Evolutionary conservation across 1,284 basidiomycete genomes (phyloP), one percentile per base, ranked within the genome.

Genomic region (Rhodotorula sp.): DNA sequence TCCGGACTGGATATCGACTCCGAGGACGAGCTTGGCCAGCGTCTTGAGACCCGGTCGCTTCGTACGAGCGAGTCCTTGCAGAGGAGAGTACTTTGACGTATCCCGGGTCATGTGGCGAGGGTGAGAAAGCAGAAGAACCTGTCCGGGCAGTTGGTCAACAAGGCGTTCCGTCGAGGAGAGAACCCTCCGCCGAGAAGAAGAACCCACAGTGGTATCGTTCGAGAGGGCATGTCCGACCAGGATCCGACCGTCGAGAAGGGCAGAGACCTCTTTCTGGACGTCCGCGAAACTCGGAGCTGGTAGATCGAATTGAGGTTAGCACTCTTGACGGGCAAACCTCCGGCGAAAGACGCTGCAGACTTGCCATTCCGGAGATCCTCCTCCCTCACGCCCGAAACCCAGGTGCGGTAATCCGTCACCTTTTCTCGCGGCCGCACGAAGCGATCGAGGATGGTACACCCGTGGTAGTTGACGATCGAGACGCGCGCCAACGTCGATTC

Each of bases 161-260:
- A 21, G 21, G 52, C 14, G 2, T 54, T 21, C 50, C 21, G 59
- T 15, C 5, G 16, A 18, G 23, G 38, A 64, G 47, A 16, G 31
- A 49, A 18, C 1, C 19, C 34, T 43, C 15, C 43, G 5, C 43
- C 0, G 50, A 34, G 5, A 59, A 28, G 52, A 21, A 58, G 7
- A 12, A 75, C 84, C 60, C 69, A 89, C 92, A 83, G 92, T 90
- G 31, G 97, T 84, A 82, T 99, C 95, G 77, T 99, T 95, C 77
- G 90, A 86, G 12, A 99, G 85, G 0, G 95, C 95, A 80, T 99
- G 95, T 1, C 95, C 97, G 10, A 99, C 86, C n/a, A 99, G 81
- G 50, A 97, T 87, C 60, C 89, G 85, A 66, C 89, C 92, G 72
- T 91, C 87, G 26, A 97, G 81, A 21, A 98, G 77, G 43, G 87